A percentile compares a stretch with the other conserved stretches of the same genome.
phyloP scores from a whole-genome alignment of 1,284 basidiomycete species.

The Tetrapyrgos nigripes region DNA sequence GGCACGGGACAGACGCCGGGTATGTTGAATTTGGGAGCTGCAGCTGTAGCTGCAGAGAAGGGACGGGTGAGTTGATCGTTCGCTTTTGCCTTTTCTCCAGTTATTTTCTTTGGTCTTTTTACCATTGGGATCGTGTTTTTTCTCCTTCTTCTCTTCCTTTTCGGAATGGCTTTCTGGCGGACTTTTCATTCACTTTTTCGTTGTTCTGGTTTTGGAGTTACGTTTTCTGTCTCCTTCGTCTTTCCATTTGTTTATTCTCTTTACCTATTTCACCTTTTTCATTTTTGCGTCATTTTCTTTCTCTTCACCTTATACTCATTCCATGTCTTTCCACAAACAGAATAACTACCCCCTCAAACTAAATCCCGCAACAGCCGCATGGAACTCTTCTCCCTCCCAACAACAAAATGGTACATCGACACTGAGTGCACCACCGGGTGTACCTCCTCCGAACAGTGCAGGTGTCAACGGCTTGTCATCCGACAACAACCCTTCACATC shows the following conservation, averaged over 20 bases:
- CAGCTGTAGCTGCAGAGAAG: constrained; percentile 70
- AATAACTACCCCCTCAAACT: constrained; percentile 67
- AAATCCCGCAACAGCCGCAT: constrained; percentile 48
- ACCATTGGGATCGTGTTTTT: no score
- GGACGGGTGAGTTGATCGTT: constrained; percentile 62
- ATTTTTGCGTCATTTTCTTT: no score
- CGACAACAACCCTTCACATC: background rate
- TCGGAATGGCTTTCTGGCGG: no score
- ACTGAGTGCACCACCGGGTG: constrained; percentile 52
- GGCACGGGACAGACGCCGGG: constrained; percentile 60
- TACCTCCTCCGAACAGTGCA: constrained; percentile 46
- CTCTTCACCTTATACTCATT: no score
- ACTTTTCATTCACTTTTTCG: no score
- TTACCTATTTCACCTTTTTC: no score
- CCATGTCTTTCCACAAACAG: no score
- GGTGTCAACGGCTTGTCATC: constrained; percentile 4
- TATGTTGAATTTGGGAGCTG: constrained; percentile 65
- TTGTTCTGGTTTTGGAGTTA: no score
- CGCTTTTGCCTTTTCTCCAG: constrained; percentile 20
- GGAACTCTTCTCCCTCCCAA: constrained; percentile 33
- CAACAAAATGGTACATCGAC: constrained; percentile 16
- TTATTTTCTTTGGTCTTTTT: constrained; percentile 27
- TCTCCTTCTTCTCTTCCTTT: no score
- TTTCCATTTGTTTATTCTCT: no score
- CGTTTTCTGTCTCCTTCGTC: no score